Base-by-base conservation (phyloP, 73 alveolate species). In the Paramecium primaurelia region DNA sequence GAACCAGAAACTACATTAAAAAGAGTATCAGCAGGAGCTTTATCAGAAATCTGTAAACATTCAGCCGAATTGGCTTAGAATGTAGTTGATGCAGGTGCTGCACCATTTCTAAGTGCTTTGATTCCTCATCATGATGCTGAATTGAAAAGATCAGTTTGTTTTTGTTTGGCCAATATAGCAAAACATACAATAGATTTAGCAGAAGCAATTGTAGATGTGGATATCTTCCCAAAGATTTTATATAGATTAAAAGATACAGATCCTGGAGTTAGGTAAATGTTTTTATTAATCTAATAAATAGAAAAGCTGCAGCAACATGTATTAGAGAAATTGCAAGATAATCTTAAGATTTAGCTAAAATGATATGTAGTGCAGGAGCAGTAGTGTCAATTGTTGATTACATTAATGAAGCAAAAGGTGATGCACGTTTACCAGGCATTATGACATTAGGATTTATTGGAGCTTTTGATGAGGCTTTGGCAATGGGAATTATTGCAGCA, bases 101-200 rank as follows among this genome's bases (percentile, higher is more conserved):
- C 69, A 34, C 92, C 92, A 40, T 92, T 93, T 92, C 85, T 93
- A 12, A 97, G 97, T 89, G 98, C 98, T 77, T 93, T 96, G 86
- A 94, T 98, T 92, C 96, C 98, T 54, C 99, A 97, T 96, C 97
- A 96, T 32, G 99, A 97, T 88, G 98, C 98, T 32, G 97, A 96
- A 10, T 59, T 86, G 59, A 92, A 95, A 95, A 93, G 99, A 90
- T 97, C 98, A 93, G 99, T 99, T 58, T 98, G 99, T 92, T 93
- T 97, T 86, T 99, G 99, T 96, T 95, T 99, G 58, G 99, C 99
- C 8, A 98, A 99, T 94, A 99, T 99, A 54, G 99, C 99, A 89
- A 99, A 98, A 96, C 99, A 99, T 93, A 97, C 99, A 40, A 98
- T 97, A 59, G 99, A 99, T 86, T 96, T 99, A 77, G 99, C 99